Evolutionary conservation across 1,284 basidiomycete genomes (phyloP).

Genomic region (Ustilago bromivora): DNA sequence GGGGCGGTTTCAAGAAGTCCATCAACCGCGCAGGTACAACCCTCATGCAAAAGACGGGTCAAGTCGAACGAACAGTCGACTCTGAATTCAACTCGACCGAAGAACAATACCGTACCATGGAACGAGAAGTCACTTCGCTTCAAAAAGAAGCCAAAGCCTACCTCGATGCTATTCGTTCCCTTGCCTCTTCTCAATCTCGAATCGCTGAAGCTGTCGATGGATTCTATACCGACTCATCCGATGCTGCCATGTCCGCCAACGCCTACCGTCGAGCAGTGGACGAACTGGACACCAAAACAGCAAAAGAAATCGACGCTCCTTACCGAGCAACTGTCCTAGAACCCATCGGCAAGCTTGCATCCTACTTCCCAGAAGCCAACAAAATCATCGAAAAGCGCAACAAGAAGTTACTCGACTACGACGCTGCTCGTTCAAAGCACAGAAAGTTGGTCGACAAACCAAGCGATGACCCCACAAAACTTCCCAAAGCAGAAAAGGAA

Average conservation of each 20-base stretch:
- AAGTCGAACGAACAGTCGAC: conserved; percentile 95
- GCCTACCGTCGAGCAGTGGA: conserved; percentile 95
- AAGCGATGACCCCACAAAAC: conserved; percentile 88
- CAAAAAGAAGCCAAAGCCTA: conserved; percentile 97
- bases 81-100: conserved; percentile 93
- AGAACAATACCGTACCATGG: conserved; percentile 87
- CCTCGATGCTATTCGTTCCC: conserved; percentile 87
- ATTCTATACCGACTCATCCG: conserved; percentile 79
- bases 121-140: conserved; percentile 74
- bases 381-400: conserved; percentile 93
- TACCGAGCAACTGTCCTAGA: conserved; percentile 95
- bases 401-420: conserved; percentile 98
- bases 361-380: conserved; percentile 93
- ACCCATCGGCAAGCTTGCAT: conserved; percentile 90
- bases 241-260: conserved; percentile 94
- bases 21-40: conserved; percentile 92
- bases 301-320: conserved; percentile 88
- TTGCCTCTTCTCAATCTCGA: conserved; percentile 91
- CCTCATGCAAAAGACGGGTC: conserved; percentile 80
- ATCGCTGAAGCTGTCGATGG: conserved; percentile 93
- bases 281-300: conserved; percentile 87
- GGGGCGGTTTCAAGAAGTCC: conserved; percentile 86
- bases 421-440: conserved; percentile 80
- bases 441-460: conserved; percentile 92
- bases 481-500: conserved; percentile 93